phyloP scores from a whole-genome alignment of 768 basidiomycete species.

The Coprinopsis sp. region DNA sequence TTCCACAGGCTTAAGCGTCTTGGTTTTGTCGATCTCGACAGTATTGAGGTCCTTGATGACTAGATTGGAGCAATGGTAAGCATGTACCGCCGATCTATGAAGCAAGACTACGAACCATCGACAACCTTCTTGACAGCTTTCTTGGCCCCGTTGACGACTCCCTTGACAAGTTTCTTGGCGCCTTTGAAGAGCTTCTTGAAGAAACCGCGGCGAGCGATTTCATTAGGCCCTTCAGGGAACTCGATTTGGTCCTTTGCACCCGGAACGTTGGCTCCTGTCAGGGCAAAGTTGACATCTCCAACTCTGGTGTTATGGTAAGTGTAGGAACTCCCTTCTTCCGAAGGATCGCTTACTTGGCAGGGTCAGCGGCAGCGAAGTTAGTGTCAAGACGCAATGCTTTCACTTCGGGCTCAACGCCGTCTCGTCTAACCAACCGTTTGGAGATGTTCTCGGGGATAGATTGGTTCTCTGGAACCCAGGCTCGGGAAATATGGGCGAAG shows the following conservation, averaged over 20 bases:
- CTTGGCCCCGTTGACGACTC: not conserved
- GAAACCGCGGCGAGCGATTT: not conserved
- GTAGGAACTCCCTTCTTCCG: not conserved
- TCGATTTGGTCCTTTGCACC: constrained; percentile 5
- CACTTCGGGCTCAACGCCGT: constrained; percentile 11
- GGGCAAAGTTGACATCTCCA: constrained; percentile 10
- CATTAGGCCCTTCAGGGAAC: not conserved
- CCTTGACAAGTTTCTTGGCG: not conserved
- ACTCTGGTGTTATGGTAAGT: not conserved
- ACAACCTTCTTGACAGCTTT: not conserved
- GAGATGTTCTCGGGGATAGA: constrained; percentile 14
- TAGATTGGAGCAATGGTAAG: not conserved
- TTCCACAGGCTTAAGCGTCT: constrained; percentile 26
- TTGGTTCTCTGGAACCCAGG: constrained; percentile 18
- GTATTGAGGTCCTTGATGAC: constrained; percentile 19
- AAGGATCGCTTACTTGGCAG: not conserved
- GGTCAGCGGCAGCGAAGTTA: constrained; percentile 16
- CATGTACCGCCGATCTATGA: too few relatives aligned
- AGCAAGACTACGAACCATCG: not conserved
- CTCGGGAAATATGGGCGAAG: constrained; percentile 17
- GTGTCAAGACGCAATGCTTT: constrained; percentile 17
- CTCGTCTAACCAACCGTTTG: constrained; percentile 11
- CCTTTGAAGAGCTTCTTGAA: not conserved
- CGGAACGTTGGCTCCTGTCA: constrained; percentile 13
- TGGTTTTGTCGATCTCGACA: constrained; percentile 27